phyloP scores from a whole-genome alignment of 179 eudicot species.

The Corrigiola litoralis region DNA sequence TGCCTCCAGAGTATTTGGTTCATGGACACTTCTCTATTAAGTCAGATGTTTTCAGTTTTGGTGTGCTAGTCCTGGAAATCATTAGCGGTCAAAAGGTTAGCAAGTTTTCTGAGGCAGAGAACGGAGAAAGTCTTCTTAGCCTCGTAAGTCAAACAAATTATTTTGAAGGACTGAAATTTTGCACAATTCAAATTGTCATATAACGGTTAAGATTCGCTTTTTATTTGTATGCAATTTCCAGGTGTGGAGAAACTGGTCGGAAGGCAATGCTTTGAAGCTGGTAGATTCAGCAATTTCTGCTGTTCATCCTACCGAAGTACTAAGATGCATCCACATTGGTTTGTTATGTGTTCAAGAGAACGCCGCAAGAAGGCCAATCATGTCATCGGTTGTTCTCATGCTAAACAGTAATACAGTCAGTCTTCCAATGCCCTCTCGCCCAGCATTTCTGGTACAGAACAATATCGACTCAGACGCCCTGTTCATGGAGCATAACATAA shows the following conservation, averaged over 20 bases:
- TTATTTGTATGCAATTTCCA: background rate
- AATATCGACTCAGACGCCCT: background rate
- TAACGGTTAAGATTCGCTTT: slow-evolving; percentile 21
- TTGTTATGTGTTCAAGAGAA: slow-evolving; percentile 20
- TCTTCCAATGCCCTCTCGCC: slow-evolving; percentile 12
- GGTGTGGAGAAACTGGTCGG: slow-evolving; percentile 42
- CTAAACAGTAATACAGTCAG: background rate
- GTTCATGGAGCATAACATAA: background rate
- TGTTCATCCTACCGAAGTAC: background rate
- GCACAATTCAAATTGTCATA: background rate
- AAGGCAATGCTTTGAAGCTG: slow-evolving; percentile 24
- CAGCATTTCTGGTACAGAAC: slow-evolving; percentile 16
- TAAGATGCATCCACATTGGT: slow-evolving; percentile 1
- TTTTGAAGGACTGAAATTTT: background rate
- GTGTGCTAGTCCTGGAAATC: slow-evolving; percentile 28
- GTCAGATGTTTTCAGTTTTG: slow-evolving; percentile 30
- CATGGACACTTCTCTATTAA: slow-evolving; percentile 30
- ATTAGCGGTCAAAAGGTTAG: slow-evolving; percentile 17
- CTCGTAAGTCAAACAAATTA: slow-evolving; percentile 11
- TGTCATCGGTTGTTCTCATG: slow-evolving; percentile 26
- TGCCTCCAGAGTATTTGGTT: slow-evolving; percentile 28
- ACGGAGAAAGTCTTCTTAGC: slow-evolving; percentile 18
- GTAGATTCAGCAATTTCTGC: slow-evolving; percentile 23
- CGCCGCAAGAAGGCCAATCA: slow-evolving; percentile 14
- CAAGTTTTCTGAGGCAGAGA: background rate